phyloP scores from a whole-genome alignment of 345 rosid genomes.

The Stellera chamaejasme region DNA sequence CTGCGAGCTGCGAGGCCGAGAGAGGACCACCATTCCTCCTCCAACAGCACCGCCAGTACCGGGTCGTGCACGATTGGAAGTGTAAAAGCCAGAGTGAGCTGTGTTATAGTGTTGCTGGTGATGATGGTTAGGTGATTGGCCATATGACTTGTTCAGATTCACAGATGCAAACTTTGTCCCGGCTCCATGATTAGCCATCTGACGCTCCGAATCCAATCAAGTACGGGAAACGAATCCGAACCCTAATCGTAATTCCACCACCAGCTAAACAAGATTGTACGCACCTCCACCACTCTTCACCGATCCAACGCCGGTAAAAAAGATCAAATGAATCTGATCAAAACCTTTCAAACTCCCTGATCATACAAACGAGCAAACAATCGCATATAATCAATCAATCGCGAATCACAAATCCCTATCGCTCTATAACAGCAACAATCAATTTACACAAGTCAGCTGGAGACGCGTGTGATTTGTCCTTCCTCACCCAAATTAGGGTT shows the following conservation, averaged over 20 bases:
- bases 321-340: constrained; percentile 12
- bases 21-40: constrained; percentile 87
- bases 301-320: constrained; percentile 20
- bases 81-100: constrained; percentile 33
- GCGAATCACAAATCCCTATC: constrained; percentile 6
- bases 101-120: constrained; percentile 35
- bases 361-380: constrained; percentile 8
- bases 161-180: constrained; percentile 78
- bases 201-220: constrained; percentile 38
- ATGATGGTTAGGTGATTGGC: constrained; percentile 41
- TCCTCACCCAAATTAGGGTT: constrained; percentile 16
- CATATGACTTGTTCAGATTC: constrained; percentile 88
- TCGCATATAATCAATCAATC: constrained; percentile 5
- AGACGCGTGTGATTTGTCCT: background rate
- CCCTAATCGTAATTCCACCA: constrained; percentile 21
- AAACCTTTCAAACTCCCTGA: constrained; percentile 21
- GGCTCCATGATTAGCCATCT: constrained; percentile 88
- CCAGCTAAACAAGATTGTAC: background rate
- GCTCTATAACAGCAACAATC: background rate
- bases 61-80: constrained; percentile 37
- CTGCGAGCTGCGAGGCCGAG: constrained; percentile 89
- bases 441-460: constrained; percentile 1
- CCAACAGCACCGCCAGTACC: constrained; percentile 44
- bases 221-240: constrained; percentile 70
- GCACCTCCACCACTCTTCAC: constrained; percentile 3